Evolutionary conservation across 768 basidiomycete genomes (phyloP).

Genomic region (Amanita brunnescens): DNA sequence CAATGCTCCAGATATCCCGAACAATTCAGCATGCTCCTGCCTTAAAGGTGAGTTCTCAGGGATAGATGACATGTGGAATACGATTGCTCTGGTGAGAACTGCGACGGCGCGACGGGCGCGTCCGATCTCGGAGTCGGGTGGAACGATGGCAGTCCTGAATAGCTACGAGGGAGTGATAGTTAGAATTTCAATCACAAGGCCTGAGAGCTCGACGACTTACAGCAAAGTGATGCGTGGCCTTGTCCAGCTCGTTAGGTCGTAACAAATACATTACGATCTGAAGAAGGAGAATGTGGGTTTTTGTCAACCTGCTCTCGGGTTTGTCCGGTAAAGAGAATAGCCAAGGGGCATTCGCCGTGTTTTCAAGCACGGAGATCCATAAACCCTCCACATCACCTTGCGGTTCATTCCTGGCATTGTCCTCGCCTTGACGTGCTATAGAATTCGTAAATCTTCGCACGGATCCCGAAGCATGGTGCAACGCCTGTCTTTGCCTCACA

Average conservation of each 20-base stretch:
- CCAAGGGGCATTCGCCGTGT: constrained; percentile 17
- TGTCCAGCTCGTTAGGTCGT: constrained; percentile 11
- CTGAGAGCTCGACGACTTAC: constrained; percentile 10
- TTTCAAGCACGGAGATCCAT: constrained; percentile 18
- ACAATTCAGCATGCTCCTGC: constrained; percentile 14
- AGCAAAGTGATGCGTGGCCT: constrained; percentile 14
- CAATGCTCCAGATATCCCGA: constrained; percentile 18
- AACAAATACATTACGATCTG: constrained; percentile 20
- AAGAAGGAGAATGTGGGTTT: constrained; percentile 18
- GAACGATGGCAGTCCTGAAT: constrained; percentile 16
- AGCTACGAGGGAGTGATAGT: constrained; percentile 9
- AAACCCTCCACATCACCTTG: neutral
- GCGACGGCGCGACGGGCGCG: constrained; percentile 16
- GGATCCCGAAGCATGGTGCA: neutral
- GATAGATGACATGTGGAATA: constrained; percentile 15
- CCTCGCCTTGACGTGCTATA: neutral
- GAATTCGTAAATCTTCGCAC: neutral
- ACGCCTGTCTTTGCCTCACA: neutral
- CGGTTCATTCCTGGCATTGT: neutral
- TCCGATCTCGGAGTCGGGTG: constrained; percentile 18
- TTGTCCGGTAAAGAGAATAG: constrained; percentile 12
- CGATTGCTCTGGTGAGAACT: constrained; percentile 13
- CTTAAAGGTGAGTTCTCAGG: constrained; percentile 14
- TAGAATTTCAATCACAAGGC: neutral
- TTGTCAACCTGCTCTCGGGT: constrained; percentile 11